Percentiles rank a stretch among this genome's conserved stretches.
Evolutionary conservation across 2,329 filamentous ascomycete genomes (phyloP).

Genomic region (Ceratocystis alfenasii): DNA sequence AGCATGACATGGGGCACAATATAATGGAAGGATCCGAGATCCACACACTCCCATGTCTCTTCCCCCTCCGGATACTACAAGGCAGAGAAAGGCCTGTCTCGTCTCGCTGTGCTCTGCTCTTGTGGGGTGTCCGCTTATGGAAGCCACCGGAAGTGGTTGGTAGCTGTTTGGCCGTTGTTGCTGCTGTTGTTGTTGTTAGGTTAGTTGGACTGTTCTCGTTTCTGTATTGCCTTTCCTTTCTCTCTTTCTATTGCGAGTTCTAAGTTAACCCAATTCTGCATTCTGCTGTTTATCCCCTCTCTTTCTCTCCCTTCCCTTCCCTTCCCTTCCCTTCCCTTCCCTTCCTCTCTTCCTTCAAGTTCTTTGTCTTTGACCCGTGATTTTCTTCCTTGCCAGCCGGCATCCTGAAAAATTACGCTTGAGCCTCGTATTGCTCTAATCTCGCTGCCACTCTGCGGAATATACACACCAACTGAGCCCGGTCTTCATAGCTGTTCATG

Average conservation of each 20-base stretch:
- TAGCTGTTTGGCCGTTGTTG: background rate
- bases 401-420: background rate
- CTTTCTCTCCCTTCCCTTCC: background rate
- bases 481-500: too few species aligned
- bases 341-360: background rate
- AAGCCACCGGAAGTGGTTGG: background rate
- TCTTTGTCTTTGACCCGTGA: background rate
- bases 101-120: background rate
- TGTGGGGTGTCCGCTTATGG: background rate
- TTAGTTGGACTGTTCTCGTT: too few species aligned
- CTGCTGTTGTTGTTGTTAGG: background rate
- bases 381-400: background rate
- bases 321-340: background rate
- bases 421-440: background rate
- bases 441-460: too few species aligned
- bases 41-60: background rate
- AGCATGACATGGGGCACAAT: background rate
- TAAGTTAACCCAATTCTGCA: background rate
- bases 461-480: too few species aligned
- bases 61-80: background rate
- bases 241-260: background rate
- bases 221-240: background rate
- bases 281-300: background rate
- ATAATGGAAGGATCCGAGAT: background rate
- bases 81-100: background rate